phyloP scores from a whole-genome alignment of 2,329 filamentous ascomycete genomes.

The Mollisiaceae sp. region DNA sequence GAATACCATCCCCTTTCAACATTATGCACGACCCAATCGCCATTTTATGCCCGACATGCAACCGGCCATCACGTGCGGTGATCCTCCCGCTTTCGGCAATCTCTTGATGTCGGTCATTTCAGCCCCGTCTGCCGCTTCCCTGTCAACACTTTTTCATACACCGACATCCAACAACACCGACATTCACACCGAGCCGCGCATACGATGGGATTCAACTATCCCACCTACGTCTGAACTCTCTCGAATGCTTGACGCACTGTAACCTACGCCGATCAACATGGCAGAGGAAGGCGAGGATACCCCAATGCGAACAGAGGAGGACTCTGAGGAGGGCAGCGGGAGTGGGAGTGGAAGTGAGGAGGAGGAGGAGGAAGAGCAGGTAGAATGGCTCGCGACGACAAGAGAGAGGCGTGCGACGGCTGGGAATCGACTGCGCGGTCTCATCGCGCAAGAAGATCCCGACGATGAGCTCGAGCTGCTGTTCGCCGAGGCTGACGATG shows the following conservation, averaged over 20 bases:
- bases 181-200: conserved; percentile 9
- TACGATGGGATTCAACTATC: background rate
- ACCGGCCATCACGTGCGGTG: background rate
- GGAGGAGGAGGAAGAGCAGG: conserved; percentile 36
- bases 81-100: conserved; percentile 1
- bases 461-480: conserved; percentile 67
- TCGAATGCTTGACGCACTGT: background rate
- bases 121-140: conserved; percentile 1
- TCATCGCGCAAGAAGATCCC: conserved; percentile 76
- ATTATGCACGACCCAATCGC: background rate
- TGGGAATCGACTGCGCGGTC: conserved; percentile 80
- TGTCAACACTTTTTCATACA: conserved; percentile 10
- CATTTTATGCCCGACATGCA: background rate
- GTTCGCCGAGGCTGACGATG: conserved; percentile 75
- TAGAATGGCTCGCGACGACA: conserved; percentile 75
- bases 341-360: conserved; percentile 17
- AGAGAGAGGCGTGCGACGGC: conserved; percentile 80
- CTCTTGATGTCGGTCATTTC: conserved; percentile 1
- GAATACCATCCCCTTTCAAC: background rate
- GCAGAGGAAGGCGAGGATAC: conserved; percentile 28
- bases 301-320: conserved; percentile 15
- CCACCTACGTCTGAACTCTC: background rate
- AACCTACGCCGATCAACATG: conserved; percentile 16
- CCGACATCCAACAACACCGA: conserved; percentile 3
- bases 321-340: conserved; percentile 8